phyloP scores from a whole-genome alignment of 768 basidiomycete species.

The Pisolithus albus region DNA sequence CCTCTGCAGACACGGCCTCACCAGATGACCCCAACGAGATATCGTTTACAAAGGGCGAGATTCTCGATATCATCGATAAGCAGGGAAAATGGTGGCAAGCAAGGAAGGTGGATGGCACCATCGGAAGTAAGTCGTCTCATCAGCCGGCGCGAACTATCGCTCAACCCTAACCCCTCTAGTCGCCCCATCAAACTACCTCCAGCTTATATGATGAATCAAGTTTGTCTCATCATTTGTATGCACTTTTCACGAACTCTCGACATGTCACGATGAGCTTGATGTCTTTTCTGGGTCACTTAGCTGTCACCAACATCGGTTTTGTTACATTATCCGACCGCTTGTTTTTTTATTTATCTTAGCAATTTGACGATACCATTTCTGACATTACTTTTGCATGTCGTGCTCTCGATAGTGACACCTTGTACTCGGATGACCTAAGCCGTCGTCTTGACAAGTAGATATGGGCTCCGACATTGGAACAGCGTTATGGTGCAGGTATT shows the following conservation, averaged over 20 bases:
- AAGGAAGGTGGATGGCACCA: slow-evolving; percentile 63
- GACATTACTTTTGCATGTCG: slow-evolving; percentile 13
- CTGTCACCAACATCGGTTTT: slow-evolving; percentile 14
- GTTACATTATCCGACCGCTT: slow-evolving; percentile 26
- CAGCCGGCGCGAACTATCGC: background rate
- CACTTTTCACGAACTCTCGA: slow-evolving; percentile 19
- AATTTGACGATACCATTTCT: slow-evolving; percentile 25
- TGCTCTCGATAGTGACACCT: slow-evolving; percentile 6
- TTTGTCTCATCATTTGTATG: slow-evolving; percentile 4
- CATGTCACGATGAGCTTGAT: slow-evolving; percentile 26
- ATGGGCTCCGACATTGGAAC: background rate
- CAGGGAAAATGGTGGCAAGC: slow-evolving; percentile 94
- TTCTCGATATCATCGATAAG: slow-evolving; percentile 89
- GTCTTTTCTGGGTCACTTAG: slow-evolving; percentile 18
- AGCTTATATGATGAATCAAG: slow-evolving; percentile 51
- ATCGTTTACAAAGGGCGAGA: slow-evolving; percentile 86
- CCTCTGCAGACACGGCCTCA: slow-evolving; percentile 74
- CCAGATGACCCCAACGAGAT: slow-evolving; percentile 96
- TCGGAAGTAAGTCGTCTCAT: slow-evolving; percentile 58
- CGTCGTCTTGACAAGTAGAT: background rate
- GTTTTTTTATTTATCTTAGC: slow-evolving; percentile 23
- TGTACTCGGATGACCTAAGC: background rate
- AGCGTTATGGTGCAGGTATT: background rate
- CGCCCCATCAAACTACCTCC: slow-evolving; percentile 81
- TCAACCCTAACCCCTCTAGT: slow-evolving; percentile 37